Conservation (phyloP, 768 basidiomycete genomes). For the Rhodotorula paludigena region DNA sequence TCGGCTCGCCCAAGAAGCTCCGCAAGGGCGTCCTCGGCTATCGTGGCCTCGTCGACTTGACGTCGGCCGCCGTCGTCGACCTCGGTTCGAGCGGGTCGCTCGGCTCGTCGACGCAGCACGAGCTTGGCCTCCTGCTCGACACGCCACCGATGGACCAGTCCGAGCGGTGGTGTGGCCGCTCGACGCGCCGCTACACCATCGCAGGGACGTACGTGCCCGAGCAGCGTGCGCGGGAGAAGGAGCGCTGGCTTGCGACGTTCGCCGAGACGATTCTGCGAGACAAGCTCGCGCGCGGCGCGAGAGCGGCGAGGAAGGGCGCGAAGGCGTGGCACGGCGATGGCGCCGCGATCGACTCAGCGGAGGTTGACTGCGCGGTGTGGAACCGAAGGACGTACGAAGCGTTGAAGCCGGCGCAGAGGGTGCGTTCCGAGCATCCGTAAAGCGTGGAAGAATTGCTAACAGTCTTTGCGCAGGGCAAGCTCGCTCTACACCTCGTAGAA, state of each 20-base stretch:
- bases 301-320: background rate
- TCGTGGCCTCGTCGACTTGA: slow-evolving; percentile 79
- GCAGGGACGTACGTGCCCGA: slow-evolving; percentile 43
- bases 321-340: background rate
- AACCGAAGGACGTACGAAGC: slow-evolving; percentile 17
- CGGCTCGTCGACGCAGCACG: slow-evolving; percentile 53
- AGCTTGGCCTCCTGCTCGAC: slow-evolving; percentile 79
- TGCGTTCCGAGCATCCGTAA: no score
- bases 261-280: slow-evolving; percentile 7
- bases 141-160: slow-evolving; percentile 72
- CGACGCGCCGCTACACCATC: slow-evolving; percentile 71
- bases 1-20: slow-evolving; percentile 62
- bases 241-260: slow-evolving; percentile 15
- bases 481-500: slow-evolving; percentile 23
- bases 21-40: slow-evolving; percentile 69
- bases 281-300: slow-evolving; percentile 16
- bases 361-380: slow-evolving; percentile 24
- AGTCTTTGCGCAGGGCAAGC: slow-evolving; percentile 2
- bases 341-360: slow-evolving; percentile 4
- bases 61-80: slow-evolving; percentile 74
- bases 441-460: no score
- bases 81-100: slow-evolving; percentile 48
- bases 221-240: slow-evolving; percentile 28
- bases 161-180: slow-evolving; percentile 81
- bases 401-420: background rate